These are phyloP conservation scores for Wickerhamiella kurtzmanii DNA, from an alignment of 805 yeast species.

Conservation along the genomic window DNA sequence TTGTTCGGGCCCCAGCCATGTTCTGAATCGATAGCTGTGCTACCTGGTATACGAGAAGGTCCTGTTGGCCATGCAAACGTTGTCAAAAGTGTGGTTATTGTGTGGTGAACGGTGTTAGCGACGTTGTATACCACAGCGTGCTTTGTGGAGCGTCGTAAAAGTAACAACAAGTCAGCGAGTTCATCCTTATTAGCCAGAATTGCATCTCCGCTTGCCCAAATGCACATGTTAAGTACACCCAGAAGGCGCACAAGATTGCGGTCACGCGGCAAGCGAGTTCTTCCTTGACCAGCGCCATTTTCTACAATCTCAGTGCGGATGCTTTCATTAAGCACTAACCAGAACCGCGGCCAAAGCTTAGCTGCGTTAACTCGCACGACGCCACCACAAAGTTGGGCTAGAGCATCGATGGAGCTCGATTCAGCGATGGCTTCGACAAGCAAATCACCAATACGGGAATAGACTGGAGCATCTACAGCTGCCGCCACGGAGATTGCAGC, in stretches of 20 bases:
- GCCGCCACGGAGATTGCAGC: background rate
- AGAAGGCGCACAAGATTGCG: conserved; percentile 59
- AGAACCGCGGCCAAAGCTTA: conserved; percentile 32
- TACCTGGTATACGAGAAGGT: conserved; percentile 10
- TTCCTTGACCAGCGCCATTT: conserved; percentile 66
- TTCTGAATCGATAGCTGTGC: conserved; percentile 24
- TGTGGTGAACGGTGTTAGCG: conserved; percentile 52
- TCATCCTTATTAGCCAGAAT: conserved; percentile 35
- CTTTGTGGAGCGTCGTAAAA: conserved; percentile 34
- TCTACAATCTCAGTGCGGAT: conserved; percentile 56
- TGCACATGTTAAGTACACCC: conserved; percentile 52
- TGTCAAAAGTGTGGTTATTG: conserved; percentile 49
- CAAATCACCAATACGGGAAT: background rate
- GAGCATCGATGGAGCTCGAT: conserved; percentile 41
- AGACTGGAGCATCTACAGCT: background rate
- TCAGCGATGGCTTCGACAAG: conserved; percentile 1
- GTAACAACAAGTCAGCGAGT: conserved; percentile 34
- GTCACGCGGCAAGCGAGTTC: conserved; percentile 42
- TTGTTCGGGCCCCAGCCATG: conserved; percentile 29
- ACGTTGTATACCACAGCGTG: conserved; percentile 56
- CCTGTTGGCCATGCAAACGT: conserved; percentile 24
- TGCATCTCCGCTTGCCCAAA: conserved; percentile 49
- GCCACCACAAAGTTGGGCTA: conserved; percentile 61
- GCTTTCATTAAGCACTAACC: conserved; percentile 34
- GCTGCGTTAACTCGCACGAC: conserved; percentile 52